Evolutionary conservation across 495 filamentous ascomycete genomes (phyloP).

Genomic region (Hypoxylon lienhwacheense): DNA sequence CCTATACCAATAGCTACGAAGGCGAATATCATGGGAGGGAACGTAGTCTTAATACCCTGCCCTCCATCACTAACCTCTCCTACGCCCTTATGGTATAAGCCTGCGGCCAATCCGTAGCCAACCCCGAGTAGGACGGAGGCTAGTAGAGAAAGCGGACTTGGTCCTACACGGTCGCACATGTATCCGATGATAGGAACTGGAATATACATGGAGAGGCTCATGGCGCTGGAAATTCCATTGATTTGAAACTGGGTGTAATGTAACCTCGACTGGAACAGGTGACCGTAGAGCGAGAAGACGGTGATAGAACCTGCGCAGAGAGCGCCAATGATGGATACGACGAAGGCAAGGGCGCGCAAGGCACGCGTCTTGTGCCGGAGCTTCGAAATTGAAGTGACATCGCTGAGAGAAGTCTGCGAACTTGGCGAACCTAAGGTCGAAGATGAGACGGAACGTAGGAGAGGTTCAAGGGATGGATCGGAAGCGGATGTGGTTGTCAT

Average conservation of each 20-base stretch:
- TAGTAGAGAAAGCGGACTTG: constrained; percentile 70
- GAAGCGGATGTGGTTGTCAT: constrained; percentile 25
- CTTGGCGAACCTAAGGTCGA: constrained; percentile 42
- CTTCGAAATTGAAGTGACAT: constrained; percentile 34
- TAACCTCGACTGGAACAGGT: constrained; percentile 78
- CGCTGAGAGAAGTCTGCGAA: constrained; percentile 41
- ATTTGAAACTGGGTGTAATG: constrained; percentile 88
- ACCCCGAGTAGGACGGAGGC: constrained; percentile 71
- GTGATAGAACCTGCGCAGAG: constrained; percentile 84
- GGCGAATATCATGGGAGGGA: constrained; percentile 77
- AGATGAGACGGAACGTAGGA: constrained; percentile 37
- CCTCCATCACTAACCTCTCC: constrained; percentile 54
- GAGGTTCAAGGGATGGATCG: constrained; percentile 33
- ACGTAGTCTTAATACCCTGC: constrained; percentile 57
- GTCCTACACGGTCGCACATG: constrained; percentile 83
- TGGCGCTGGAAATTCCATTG: constrained; percentile 82
- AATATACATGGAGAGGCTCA: constrained; percentile 84
- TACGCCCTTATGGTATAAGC: constrained; percentile 66
- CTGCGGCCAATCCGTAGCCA: constrained; percentile 83
- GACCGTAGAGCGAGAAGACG: constrained; percentile 88
- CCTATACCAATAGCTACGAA: constrained; percentile 81
- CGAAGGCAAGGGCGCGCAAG: constrained; percentile 45
- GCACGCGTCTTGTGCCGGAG: constrained; percentile 32
- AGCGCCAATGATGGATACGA: constrained; percentile 47
- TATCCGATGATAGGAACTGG: constrained; percentile 87